Base-by-base conservation (phyloP, 1,139 yeast genomes). In the Kluyveromyces sp. region DNA sequence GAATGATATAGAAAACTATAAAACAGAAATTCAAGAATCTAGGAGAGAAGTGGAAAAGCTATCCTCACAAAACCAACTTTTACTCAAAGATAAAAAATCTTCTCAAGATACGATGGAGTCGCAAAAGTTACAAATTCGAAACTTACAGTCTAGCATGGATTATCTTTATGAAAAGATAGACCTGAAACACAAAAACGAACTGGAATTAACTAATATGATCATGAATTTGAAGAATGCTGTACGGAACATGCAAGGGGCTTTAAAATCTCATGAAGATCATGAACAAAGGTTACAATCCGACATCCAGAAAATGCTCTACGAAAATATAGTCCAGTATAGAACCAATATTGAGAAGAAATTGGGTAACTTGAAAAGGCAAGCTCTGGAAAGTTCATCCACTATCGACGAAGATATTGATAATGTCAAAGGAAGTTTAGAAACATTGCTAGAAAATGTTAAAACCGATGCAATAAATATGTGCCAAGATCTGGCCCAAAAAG, bases 1-100 rank as follows among this genome's bases (percentile, higher is more conserved):
- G 48, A 68, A 67, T 46, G 74, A 72, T 45, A 60, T 71, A 25
- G 75, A 73, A 49, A 73, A 69, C 48, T 65, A 68, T 42, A 72
- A 70, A 42, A 71, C 71, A 4, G 77, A 74, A 52, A 63, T 72
- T 5, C 69, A 68, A 34, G 79, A 75, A 51, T 58, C 65, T 21
- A 60, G 66, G 45, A 55, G 74, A 42, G 61, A 61, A 10, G 64
- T 64, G 15, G 73, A 70, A 29, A 57, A 61, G 4, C 48, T 71
- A 32, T 58, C 56, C 31, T 59, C 63, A 34, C 72, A 72, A 49
- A 64, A 66, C 47, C 55, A 51, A 4, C 47, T 53, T 26, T 44
- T 60, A 8, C 34, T 52, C 48, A 47, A 58, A 43, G 59, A 59
- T 55, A 53, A 67, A 51, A 53, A 55, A 53, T 47, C 67, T 54